phyloP scores from a whole-genome alignment of 139 green algal genomes.

The Micractinium conductrix region DNA sequence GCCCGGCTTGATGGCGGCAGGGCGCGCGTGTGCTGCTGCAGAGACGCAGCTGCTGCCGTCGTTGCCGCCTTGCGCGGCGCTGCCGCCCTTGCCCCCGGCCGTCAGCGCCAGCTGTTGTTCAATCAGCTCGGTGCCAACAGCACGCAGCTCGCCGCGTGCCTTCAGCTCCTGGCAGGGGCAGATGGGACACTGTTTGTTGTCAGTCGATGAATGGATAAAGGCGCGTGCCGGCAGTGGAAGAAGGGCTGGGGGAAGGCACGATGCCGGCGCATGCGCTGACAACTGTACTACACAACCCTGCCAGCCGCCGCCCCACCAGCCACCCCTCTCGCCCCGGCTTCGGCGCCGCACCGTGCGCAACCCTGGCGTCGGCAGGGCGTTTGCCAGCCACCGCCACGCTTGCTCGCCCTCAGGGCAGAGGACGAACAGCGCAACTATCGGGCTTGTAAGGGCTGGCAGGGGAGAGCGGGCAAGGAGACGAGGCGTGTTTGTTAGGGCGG shows the following conservation, averaged over 20 bases:
- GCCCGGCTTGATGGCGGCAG: background rate
- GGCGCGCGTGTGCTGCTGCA: background rate
- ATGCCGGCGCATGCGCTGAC: too few relatives aligned
- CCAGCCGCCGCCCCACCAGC: too few relatives aligned
- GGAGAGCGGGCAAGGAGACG: background rate
- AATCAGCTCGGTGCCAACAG: conserved; percentile 8
- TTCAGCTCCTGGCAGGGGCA: background rate
- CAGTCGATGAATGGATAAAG: too few relatives aligned
- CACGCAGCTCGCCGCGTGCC: background rate
- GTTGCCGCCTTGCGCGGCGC: background rate
- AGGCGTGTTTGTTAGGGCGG: background rate
- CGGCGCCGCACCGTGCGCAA: conserved; percentile 14
- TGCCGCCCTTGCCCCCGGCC: background rate
- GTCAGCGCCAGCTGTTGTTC: background rate
- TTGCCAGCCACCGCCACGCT: background rate
- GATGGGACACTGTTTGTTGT: too few relatives aligned
- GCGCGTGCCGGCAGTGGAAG: too few relatives aligned
- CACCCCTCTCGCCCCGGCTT: background rate
- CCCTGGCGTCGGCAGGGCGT: background rate
- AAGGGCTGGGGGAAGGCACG: too few relatives aligned
- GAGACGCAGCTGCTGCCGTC: too few relatives aligned
- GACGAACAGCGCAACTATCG: conserved; percentile 6
- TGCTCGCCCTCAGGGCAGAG: background rate
- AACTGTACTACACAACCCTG: too few relatives aligned
- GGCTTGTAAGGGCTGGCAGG: background rate